Evolutionary conservation across 371 early-diverging fungal species (phyloP), one percentile per base, ranked within the genome.

Genomic region (Rhizopus stolonifer): DNA sequence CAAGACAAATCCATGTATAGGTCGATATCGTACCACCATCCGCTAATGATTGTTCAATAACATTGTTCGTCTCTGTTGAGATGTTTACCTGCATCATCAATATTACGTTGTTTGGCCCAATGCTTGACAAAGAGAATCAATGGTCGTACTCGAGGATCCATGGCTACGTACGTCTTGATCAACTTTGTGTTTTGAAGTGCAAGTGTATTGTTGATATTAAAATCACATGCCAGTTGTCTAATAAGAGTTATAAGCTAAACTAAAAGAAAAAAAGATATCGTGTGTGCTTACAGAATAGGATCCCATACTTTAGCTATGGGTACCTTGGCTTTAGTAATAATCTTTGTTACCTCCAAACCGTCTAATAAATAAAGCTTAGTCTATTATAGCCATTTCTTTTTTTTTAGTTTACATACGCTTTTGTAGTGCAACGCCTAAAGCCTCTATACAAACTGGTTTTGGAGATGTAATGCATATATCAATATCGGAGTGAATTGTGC

Each of bases 21-120:
- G 92, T 90, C 33, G 93, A 92, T 43, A 96, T 64, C 1, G 96
- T 96, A 6, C 96, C 96, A 21, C 95, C 94, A 58, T 84, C 85
- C 9, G 90, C 93, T 49, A 46, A n/a, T n/a, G n/a, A n/a, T n/a
- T n/a, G n/a, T n/a, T n/a, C n/a, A n/a, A n/a, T n/a, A n/a, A n/a
- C n/a, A n/a, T n/a, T n/a, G n/a, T n/a, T n/a, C n/a, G n/a, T n/a
- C n/a, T n/a, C n/a, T n/a, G n/a, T n/a, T n/a, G n/a, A n/a, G n/a
- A n/a, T 22, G 44, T 50, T 46, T 75, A 83, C 54, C 86, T 29
- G 87, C 87, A 66, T 89, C 89, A 40, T 86, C 87, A 23, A 95
- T 60, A 14, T 67, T 68, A 23, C 95, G 72, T 49, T 76, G 81
- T 48, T 80, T 77, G 7, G 91, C 85, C 94, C 94, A 95, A 36